phyloP scores from a whole-genome alignment of 2,329 filamentous ascomycete genomes.

The Xylaria sp. region DNA sequence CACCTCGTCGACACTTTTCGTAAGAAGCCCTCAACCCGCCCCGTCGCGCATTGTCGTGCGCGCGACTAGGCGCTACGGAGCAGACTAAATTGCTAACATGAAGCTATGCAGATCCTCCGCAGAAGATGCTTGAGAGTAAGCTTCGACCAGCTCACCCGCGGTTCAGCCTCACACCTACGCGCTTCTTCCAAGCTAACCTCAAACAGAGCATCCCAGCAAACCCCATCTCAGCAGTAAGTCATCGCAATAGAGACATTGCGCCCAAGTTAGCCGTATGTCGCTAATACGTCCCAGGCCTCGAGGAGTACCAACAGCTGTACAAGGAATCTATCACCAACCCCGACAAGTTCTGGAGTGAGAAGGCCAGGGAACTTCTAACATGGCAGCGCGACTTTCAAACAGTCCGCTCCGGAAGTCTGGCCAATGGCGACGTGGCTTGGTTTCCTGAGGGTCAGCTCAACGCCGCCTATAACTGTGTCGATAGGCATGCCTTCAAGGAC shows the following conservation, averaged over 20 bases:
- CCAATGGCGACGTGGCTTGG: slow-evolving; percentile 86
- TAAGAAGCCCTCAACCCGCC: slow-evolving; percentile 47
- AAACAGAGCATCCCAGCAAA: slow-evolving; percentile 70
- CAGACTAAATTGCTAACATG: slow-evolving; percentile 33
- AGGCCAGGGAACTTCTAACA: slow-evolving; percentile 85
- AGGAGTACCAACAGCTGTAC: slow-evolving; percentile 72
- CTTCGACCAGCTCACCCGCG: slow-evolving; percentile 1
- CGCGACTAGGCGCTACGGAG: background rate
- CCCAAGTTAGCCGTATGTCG: background rate
- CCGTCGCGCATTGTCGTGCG: background rate
- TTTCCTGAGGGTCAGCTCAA: slow-evolving; percentile 94
- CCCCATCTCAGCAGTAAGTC: slow-evolving; percentile 68
- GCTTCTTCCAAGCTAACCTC: slow-evolving; percentile 35
- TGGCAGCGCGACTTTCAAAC: slow-evolving; percentile 95
- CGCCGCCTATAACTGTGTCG: slow-evolving; percentile 95
- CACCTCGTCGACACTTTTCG: slow-evolving; percentile 77
- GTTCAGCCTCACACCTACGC: background rate
- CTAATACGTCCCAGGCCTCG: slow-evolving; percentile 55
- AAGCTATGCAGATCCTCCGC: slow-evolving; percentile 60
- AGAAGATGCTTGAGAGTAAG: slow-evolving; percentile 73
- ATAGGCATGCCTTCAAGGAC: slow-evolving; percentile 94
- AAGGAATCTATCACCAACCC: slow-evolving; percentile 89
- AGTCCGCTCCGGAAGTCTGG: slow-evolving; percentile 77
- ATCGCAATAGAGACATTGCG: background rate
- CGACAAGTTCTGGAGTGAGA: slow-evolving; percentile 84